These are phyloP conservation scores for Tremellales sp. DNA, from an alignment of 1,284 basidiomycete species.

Conservation along the genomic window DNA sequence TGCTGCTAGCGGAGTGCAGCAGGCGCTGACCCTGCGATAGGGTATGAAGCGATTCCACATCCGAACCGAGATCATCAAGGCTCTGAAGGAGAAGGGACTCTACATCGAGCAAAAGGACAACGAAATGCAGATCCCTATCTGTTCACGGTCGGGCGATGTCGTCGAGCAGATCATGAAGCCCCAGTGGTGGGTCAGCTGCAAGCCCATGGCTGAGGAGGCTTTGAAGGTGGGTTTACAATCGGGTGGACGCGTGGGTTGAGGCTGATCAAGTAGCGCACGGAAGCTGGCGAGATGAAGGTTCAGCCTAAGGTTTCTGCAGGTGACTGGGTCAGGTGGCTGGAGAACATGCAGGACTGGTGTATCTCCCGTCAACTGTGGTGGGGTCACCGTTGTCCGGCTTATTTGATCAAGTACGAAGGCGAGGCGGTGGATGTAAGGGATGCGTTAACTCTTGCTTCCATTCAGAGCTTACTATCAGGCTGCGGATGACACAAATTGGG, in stretches of 20 bases:
- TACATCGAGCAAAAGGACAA: constrained; percentile 93
- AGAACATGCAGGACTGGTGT: constrained; percentile 98
- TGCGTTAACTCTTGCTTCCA: constrained; percentile 9
- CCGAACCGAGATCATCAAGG: constrained; percentile 76
- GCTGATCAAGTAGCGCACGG: constrained; percentile 63
- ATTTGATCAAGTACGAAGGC: constrained; percentile 85
- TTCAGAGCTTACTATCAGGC: constrained; percentile 47
- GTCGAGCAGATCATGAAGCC: constrained; percentile 96
- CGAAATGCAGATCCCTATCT: constrained; percentile 90
- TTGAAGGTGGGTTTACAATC: constrained; percentile 60
- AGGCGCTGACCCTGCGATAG: constrained; percentile 44
- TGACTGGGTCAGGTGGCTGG: constrained; percentile 97
- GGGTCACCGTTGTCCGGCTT: constrained; percentile 96
- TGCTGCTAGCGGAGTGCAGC: neutral
- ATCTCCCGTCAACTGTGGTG: constrained; percentile 99
- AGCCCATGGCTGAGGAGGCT: constrained; percentile 84
- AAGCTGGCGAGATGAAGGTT: constrained; percentile 78
- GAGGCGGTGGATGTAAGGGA: constrained; percentile 67
- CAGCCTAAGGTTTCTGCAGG: constrained; percentile 79
- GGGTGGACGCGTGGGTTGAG: neutral
- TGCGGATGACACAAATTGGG: constrained; percentile 77
- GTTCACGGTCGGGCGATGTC: constrained; percentile 92
- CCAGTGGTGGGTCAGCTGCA: constrained; percentile 98
- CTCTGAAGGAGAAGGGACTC: constrained; percentile 77
- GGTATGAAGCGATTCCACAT: constrained; percentile 98